Percentiles rank a stretch among this genome's conserved stretches.
phyloP scores from a whole-genome alignment of 306 rosid genomes.

The Dalbergia cochinchinensis region DNA sequence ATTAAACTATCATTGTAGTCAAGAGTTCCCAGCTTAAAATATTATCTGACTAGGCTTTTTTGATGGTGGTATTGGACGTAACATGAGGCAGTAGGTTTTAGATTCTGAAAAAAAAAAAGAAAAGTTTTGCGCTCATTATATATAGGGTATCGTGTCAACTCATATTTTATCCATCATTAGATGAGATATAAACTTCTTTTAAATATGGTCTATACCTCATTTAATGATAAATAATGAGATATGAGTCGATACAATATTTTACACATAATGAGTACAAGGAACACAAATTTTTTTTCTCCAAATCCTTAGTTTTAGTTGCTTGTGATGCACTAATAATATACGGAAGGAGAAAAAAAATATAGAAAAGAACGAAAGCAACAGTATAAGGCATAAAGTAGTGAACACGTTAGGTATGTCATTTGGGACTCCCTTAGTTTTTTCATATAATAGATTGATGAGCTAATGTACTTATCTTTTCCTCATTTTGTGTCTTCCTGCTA shows the following conservation, averaged over 20 bases:
- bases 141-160: no score
- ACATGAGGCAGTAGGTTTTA: conserved; percentile 32
- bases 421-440: conserved; percentile 36
- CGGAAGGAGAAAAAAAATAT: not conserved
- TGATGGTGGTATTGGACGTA: conserved; percentile 40
- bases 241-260: no score
- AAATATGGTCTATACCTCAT: no score
- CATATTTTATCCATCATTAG: no score
- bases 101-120: no score
- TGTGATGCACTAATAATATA: not conserved
- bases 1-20: conserved; percentile 27
- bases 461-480: conserved; percentile 44
- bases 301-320: conserved; percentile 6
- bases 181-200: no score
- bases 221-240: no score
- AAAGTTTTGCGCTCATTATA: no score
- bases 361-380: not conserved
- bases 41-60: conserved; percentile 37
- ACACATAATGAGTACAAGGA: no score
- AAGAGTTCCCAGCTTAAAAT: conserved; percentile 10
- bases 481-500: conserved; percentile 30
- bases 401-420: conserved; percentile 35
- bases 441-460: conserved; percentile 19
- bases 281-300: not conserved
- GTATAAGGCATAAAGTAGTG: not conserved